phyloP scores from a whole-genome alignment of 768 basidiomycete genomes.

The Saitozyma sp. region DNA sequence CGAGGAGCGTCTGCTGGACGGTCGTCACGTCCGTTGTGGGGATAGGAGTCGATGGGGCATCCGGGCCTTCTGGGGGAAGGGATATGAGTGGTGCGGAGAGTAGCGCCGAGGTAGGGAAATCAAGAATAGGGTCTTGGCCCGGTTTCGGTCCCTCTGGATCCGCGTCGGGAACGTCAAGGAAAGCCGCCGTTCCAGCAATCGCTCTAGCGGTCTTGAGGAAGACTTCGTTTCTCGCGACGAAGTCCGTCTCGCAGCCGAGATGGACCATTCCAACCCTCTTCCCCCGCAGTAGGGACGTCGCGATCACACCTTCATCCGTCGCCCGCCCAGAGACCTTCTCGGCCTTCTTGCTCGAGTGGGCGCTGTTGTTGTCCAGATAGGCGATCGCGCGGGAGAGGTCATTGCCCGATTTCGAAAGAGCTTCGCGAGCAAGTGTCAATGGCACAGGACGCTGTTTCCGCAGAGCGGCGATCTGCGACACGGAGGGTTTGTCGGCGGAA shows the following conservation, averaged over 20 bases:
- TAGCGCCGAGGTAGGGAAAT: slow-evolving; percentile 60
- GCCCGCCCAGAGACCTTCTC: slow-evolving; percentile 76
- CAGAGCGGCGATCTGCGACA: slow-evolving; percentile 75
- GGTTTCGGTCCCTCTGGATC: neutral
- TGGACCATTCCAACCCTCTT: slow-evolving; percentile 82
- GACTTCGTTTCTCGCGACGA: slow-evolving; percentile 81
- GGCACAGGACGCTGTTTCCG: slow-evolving; percentile 73
- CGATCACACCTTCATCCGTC: slow-evolving; percentile 76
- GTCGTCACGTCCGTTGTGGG: slow-evolving; percentile 65
- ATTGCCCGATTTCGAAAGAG: slow-evolving; percentile 71
- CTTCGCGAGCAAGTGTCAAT: slow-evolving; percentile 83
- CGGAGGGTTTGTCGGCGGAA: slow-evolving; percentile 3
- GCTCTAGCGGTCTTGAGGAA: slow-evolving; percentile 75
- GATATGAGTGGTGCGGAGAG: slow-evolving; percentile 70
- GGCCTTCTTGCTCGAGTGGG: slow-evolving; percentile 65
- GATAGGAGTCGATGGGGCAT: slow-evolving; percentile 59
- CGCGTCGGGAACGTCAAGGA: slow-evolving; percentile 58
- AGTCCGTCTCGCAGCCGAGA: slow-evolving; percentile 95
- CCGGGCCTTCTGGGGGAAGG: slow-evolving; percentile 52
- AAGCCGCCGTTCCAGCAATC: slow-evolving; percentile 81
- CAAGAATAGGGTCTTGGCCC: slow-evolving; percentile 54
- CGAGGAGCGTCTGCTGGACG: slow-evolving; percentile 68
- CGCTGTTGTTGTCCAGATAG: slow-evolving; percentile 76
- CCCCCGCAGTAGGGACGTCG: slow-evolving; percentile 71
- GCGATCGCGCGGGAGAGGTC: slow-evolving; percentile 70